A percentile compares a stretch with the other conserved stretches of the same genome.
phyloP scores from a whole-genome alignment of 2,329 filamentous ascomycete genomes.

The Monascus ruber region DNA sequence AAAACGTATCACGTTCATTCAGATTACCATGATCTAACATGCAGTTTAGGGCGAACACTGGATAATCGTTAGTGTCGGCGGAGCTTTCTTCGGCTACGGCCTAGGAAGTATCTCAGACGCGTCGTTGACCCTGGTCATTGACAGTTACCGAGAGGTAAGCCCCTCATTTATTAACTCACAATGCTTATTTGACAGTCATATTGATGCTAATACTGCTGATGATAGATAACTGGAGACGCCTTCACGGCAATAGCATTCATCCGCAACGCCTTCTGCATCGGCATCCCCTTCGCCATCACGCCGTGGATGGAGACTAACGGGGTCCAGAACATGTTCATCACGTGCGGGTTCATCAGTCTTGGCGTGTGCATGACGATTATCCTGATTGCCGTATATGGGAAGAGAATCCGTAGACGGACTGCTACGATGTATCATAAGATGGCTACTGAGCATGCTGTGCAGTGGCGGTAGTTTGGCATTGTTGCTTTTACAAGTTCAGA shows the following conservation, averaged over 20 bases:
- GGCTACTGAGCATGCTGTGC: not conserved
- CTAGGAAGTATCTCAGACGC: conserved; percentile 30
- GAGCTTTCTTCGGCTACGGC: conserved; percentile 28
- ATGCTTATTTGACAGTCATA: not conserved
- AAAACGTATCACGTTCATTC: not conserved
- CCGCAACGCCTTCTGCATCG: conserved; percentile 20
- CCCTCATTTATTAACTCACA: not conserved
- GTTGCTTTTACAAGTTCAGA: too few species aligned
- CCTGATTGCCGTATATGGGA: conserved; percentile 15
- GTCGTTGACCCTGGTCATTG: conserved; percentile 10
- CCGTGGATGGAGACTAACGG: conserved; percentile 17
- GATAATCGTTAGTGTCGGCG: conserved; percentile 29
- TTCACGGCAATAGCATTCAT: conserved; percentile 21
- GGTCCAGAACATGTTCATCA: conserved; percentile 16
- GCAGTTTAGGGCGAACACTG: conserved; percentile 31
- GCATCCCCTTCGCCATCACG: conserved; percentile 18
- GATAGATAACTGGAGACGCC: conserved; percentile 13
- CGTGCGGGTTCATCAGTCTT: conserved; percentile 15
- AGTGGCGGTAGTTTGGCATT: too few species aligned
- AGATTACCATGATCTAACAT: not conserved
- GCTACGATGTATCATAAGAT: conserved; percentile 8
- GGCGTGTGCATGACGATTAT: conserved; percentile 8
- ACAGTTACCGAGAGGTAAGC: conserved; percentile 1
- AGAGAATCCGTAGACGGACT: conserved; percentile 5
- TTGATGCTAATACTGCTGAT: not conserved